Conservation (phyloP, 257 asterid genomes). For the Ajuga chamaepitys region DNA sequence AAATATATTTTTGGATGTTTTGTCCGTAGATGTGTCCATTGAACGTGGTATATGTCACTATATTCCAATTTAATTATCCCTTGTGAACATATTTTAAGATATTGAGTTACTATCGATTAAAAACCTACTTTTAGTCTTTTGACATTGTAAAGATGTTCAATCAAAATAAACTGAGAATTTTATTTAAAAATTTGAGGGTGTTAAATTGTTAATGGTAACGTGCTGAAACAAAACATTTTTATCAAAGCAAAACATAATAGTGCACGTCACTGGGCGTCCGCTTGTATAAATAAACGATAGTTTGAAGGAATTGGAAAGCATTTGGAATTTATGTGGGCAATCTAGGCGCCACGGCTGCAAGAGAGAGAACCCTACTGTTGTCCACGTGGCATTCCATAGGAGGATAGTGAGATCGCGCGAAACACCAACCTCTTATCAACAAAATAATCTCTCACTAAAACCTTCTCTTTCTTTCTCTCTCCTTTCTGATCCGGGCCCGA, state of each 20-base stretch:
- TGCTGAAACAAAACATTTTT: too few relatives aligned
- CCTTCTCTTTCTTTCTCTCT: neutral
- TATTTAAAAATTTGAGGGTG: too few relatives aligned
- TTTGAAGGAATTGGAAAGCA: neutral
- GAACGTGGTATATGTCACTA: too few relatives aligned
- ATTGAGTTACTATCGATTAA: too few relatives aligned
- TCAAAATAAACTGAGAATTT: neutral
- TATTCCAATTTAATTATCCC: too few relatives aligned
- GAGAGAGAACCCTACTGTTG: slow-evolving; percentile 10
- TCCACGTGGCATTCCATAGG: slow-evolving; percentile 52
- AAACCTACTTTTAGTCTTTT: too few relatives aligned
- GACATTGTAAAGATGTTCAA: too few relatives aligned
- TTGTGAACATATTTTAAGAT: too few relatives aligned
- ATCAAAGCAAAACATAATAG: neutral
- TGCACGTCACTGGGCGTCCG: neutral
- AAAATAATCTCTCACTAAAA: slow-evolving; percentile 21
- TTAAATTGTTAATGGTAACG: too few relatives aligned
- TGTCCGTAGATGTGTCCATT: too few relatives aligned
- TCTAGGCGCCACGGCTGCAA: slow-evolving; percentile 37
- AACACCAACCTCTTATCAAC: slow-evolving; percentile 55
- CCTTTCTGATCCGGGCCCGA: slow-evolving; percentile 13
- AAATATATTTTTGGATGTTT: too few relatives aligned
- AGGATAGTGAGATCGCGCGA: slow-evolving; percentile 68
- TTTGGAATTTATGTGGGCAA: slow-evolving; percentile 27
- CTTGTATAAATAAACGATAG: neutral